phyloP scores from a whole-genome alignment of 306 rosid genomes.

The Vachellia pachyceras region DNA sequence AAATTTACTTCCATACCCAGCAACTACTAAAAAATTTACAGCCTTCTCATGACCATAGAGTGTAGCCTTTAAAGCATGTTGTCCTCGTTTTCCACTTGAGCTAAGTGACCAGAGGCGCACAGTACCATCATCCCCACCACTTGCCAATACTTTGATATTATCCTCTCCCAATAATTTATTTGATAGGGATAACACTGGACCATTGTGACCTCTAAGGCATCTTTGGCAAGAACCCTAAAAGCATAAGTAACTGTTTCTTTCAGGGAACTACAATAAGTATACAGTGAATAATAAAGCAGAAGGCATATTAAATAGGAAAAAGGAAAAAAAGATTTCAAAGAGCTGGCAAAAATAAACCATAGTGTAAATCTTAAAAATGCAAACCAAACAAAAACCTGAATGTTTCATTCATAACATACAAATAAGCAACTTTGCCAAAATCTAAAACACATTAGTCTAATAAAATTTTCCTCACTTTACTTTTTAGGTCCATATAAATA shows the following conservation, averaged over 20 bases:
- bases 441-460: neutral
- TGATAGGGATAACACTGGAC: conserved; percentile 75
- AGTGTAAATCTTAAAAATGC: neutral
- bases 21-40: conserved; percentile 66
- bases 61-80: conserved; percentile 73
- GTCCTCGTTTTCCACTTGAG: conserved; percentile 72
- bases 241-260: neutral
- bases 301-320: neutral
- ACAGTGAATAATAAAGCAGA: conserved; percentile 23
- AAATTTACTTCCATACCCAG: too few relatives aligned
- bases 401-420: conserved; percentile 12
- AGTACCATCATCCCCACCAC: conserved; percentile 96
- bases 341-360: conserved; percentile 14
- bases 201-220: conserved; percentile 84
- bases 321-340: neutral
- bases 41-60: conserved; percentile 82
- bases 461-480: neutral
- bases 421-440: conserved; percentile 5
- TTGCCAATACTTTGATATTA: conserved; percentile 73
- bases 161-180: conserved; percentile 79
- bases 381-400: neutral
- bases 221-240: conserved; percentile 63
- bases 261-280: neutral
- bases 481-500: neutral
- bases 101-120: conserved; percentile 86